Conservation (phyloP, 106 monocot species). For the Acanthochlamys bracteata region DNA sequence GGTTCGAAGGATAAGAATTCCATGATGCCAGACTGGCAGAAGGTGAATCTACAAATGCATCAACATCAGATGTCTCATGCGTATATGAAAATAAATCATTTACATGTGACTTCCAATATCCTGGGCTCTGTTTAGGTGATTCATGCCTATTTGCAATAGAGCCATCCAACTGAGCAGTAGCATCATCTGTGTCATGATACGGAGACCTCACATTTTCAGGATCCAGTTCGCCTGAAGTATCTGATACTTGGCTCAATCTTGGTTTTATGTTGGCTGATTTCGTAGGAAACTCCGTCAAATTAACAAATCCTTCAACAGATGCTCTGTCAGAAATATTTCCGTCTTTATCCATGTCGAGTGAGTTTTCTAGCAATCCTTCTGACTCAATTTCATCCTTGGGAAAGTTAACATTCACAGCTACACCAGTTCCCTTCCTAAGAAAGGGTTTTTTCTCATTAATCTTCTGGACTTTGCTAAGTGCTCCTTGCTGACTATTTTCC, state of each 20-base stretch:
- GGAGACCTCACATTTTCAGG: conserved; percentile 37
- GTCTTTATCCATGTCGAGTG: conserved; percentile 23
- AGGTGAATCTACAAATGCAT: conserved; percentile 28
- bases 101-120: conserved; percentile 48
- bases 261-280: conserved; percentile 45
- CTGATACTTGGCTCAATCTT: conserved; percentile 25
- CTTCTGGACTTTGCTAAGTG: conserved; percentile 18
- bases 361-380: conserved; percentile 23
- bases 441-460: conserved; percentile 23
- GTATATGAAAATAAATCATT: conserved; percentile 49
- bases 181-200: conserved; percentile 20
- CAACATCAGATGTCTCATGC: conserved; percentile 43
- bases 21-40: conserved; percentile 14
- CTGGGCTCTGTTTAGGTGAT: conserved; percentile 47
- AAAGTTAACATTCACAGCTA: conserved; percentile 12
- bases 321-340: conserved; percentile 31
- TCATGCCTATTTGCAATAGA: conserved; percentile 24
- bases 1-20: conserved; percentile 20
- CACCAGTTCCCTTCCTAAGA: conserved; percentile 40
- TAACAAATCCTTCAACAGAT: conserved; percentile 29
- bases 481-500: conserved; percentile 14
- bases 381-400: conserved; percentile 27
- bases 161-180: conserved; percentile 16
- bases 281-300: conserved; percentile 24
- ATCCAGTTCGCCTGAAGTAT: conserved; percentile 31